Evolutionary conservation across 768 basidiomycete species (phyloP).

Genomic region (Lactifluus echinatus): DNA sequence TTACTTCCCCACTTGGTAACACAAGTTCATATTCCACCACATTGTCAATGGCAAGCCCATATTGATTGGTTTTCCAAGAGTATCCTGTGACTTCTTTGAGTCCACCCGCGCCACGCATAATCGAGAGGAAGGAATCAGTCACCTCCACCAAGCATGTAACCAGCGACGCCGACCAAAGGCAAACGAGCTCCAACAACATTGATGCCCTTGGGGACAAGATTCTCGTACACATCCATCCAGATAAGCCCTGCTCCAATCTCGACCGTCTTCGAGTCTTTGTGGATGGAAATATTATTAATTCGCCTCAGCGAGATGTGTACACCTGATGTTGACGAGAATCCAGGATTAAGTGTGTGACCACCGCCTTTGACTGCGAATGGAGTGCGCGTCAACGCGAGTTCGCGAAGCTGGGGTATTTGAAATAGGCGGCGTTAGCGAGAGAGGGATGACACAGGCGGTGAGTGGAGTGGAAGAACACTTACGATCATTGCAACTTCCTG

Average conservation of each 20-base stretch:
- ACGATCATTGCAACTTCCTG: conserved; percentile 17
- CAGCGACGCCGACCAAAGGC: background rate
- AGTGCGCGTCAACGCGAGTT: background rate
- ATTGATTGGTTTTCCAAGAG: background rate
- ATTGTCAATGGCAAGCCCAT: background rate
- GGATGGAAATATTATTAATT: background rate
- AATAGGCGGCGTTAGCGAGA: background rate
- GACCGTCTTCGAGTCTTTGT: background rate
- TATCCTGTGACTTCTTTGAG: background rate
- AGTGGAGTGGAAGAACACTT: background rate
- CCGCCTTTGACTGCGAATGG: background rate
- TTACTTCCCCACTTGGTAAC: background rate
- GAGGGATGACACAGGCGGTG: background rate
- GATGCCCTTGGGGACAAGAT: background rate
- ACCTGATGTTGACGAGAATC: background rate
- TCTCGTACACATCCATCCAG: background rate
- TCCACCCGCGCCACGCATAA: background rate
- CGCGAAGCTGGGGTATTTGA: background rate
- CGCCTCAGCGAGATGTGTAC: background rate
- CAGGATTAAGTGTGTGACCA: background rate
- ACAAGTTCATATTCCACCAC: background rate
- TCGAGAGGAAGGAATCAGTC: background rate
- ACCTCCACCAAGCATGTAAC: background rate
- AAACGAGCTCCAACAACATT: background rate
- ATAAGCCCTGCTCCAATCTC: background rate